Evolutionary conservation across 2,329 filamentous ascomycete species (phyloP), one percentile per base, ranked within the genome.

Genomic region (Harringtonia lauricola): DNA sequence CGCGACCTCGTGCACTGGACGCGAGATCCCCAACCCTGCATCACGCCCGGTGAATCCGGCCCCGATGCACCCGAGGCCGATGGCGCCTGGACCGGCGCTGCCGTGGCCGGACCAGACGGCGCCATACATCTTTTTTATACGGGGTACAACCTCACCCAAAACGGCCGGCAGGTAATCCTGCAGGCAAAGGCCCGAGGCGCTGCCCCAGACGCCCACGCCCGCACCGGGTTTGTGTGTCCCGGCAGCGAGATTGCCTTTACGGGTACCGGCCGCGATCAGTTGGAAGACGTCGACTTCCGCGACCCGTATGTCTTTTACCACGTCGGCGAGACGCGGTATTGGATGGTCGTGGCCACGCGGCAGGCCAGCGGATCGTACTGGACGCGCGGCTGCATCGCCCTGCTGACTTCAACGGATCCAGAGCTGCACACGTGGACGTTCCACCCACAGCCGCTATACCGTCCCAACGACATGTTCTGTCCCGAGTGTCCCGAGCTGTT

Each of bases 401-500:
- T 63, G 4, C 49, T 63, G n/a, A 63, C 57, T 2, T 63, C 60
- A 2, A 36, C 49, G 1, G 53, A 62, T 45, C 33, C 52, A 26
- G 24, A 26, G 24, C 24, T 63, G 10, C 51, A 58, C 2, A 42
- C 36, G 15, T 63, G 60, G 60, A 52, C 50, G 0, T 50, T 58
- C 15, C 52, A 55, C 21, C 51, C 54, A 15, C 51, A 59, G 42
- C 59, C 59, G 2, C 50, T 63, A 1, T 59, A 58, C 43, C 51
- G 57, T 0, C 60, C 60, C 28, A 60, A 56, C 45, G 59, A 63
- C 45, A 49, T 61, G 43, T 56, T 62, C 44, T 62, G 57, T 38
- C 60, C 60, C 4, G 60, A 63, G 41, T 63, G 60, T n/a, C 59
- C 60, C 12, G 60, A 63, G 52, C 51, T 63, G 22, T 62, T 61